phyloP scores from a whole-genome alignment of 495 filamentous ascomycete genomes.

The Echria macrotheca region DNA sequence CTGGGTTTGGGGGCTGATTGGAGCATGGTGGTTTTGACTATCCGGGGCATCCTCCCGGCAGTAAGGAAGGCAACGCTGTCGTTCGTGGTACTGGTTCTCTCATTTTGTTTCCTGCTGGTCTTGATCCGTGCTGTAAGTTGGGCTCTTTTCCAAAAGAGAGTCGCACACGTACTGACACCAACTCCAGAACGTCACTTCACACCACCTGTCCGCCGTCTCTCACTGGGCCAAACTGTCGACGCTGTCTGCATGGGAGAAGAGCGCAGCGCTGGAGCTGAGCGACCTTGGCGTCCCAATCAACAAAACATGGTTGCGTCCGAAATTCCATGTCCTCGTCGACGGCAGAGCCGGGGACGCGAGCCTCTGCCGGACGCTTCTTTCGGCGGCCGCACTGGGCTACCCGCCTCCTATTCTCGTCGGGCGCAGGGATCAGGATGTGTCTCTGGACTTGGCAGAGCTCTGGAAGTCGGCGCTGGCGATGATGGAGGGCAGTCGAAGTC shows the following conservation, averaged over 20 bases:
- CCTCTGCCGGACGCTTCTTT: slow-evolving; percentile 10
- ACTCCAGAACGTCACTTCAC: no score
- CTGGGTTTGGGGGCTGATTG: no score
- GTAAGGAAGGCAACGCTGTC: no score
- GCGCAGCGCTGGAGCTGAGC: neutral
- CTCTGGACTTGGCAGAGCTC: neutral
- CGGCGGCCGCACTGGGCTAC: slow-evolving; percentile 9
- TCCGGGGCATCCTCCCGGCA: no score
- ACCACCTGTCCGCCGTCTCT: neutral
- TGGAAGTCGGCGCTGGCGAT: neutral
- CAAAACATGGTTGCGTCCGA: slow-evolving; percentile 11
- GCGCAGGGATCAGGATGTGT: neutral
- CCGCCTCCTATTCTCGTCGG: slow-evolving; percentile 12
- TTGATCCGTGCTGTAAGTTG: no score
- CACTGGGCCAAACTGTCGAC: neutral
- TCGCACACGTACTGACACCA: no score
- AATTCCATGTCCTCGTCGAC: slow-evolving; percentile 11
- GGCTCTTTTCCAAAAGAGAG: no score
- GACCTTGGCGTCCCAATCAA: slow-evolving; percentile 1
- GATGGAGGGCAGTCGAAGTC: neutral
- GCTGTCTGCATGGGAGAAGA: neutral
- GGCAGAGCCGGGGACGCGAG: neutral
- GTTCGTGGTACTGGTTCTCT: no score
- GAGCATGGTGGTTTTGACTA: no score
- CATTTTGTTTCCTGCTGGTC: no score